A percentile compares a stretch with the other conserved stretches of the same genome.
Conservation (phyloP, 83 land plant species). For the Larix sibirica region DNA sequence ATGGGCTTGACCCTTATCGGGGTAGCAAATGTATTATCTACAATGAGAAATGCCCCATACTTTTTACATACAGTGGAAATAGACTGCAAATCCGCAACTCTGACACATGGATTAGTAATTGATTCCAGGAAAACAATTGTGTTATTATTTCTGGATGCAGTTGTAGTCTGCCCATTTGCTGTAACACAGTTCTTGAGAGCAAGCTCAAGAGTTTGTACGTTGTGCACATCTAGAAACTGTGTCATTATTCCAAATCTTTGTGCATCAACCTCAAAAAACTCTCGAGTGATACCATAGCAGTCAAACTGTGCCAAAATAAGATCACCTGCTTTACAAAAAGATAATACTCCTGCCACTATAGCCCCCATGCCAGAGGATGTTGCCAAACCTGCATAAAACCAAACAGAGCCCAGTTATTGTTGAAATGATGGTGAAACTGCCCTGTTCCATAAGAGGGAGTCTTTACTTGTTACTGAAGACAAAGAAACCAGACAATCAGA, state of each 20-base stretch:
- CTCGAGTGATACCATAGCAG: slow-evolving; percentile 30
- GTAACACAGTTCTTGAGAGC: slow-evolving; percentile 9
- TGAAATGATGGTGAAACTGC: background rate
- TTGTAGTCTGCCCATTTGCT: background rate
- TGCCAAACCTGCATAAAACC: slow-evolving; percentile 25
- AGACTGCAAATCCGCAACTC: slow-evolving; percentile 29
- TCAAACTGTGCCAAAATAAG: slow-evolving; percentile 18
- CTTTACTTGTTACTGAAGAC: background rate
- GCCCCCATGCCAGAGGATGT: slow-evolving; percentile 40
- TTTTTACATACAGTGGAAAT: slow-evolving; percentile 24
- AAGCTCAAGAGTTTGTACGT: slow-evolving; percentile 14
- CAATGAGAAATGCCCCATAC: slow-evolving; percentile 31
- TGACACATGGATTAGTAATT: slow-evolving; percentile 28
- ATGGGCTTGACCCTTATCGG: slow-evolving; percentile 30
- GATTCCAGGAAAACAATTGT: slow-evolving; percentile 31
- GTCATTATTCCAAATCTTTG: slow-evolving; percentile 32
- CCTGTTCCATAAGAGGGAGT: background rate
- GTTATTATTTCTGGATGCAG: background rate
- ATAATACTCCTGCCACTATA: slow-evolving; percentile 25
- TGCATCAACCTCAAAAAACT: slow-evolving; percentile 23
- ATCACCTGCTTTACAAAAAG: slow-evolving; percentile 30
- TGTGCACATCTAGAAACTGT: slow-evolving; percentile 6
- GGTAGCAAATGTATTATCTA: slow-evolving; percentile 42
- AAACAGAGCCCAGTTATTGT: background rate
- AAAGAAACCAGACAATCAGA: background rate